Evolutionary conservation across 139 green algal genomes (phyloP).

Genomic region (Chlorella sorokiniana): DNA sequence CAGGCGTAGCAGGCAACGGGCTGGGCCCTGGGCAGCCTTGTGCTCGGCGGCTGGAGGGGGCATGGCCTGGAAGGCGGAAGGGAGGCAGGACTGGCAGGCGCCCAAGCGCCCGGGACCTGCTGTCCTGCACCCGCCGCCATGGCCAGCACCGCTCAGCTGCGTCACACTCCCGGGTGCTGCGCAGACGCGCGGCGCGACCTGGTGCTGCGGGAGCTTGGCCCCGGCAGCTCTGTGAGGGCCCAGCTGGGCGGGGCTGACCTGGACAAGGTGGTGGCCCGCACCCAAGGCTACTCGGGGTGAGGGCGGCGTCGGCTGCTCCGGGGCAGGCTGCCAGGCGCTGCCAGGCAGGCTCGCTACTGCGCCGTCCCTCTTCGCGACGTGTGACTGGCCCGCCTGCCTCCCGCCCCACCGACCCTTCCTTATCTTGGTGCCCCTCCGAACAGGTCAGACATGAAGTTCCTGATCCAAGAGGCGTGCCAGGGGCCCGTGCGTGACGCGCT

Average conservation of each 20-base stretch:
- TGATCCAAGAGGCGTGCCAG: constrained; percentile 94
- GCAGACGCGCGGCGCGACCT: constrained; percentile 30
- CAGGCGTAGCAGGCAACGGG: not conserved
- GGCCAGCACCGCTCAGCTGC: not conserved
- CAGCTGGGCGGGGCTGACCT: constrained; percentile 68
- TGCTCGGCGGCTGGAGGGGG: too few species aligned
- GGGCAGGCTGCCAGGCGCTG: not conserved
- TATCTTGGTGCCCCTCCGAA: not conserved
- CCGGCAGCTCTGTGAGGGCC: constrained; percentile 18
- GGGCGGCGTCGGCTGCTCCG: not conserved
- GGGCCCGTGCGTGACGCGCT: constrained; percentile 79
- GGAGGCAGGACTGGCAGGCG: not conserved
- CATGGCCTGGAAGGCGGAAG: too few species aligned
- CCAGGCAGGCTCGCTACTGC: not conserved
- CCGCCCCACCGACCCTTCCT: not conserved
- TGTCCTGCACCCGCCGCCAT: not conserved
- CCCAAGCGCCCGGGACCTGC: too few species aligned
- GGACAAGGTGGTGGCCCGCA: constrained; percentile 78
- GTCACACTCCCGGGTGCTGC: not conserved
- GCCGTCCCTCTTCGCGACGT: too few species aligned
- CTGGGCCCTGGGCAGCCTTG: not conserved
- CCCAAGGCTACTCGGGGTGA: constrained; percentile 68
- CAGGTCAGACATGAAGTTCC: constrained; percentile 89
- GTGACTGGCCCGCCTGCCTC: too few species aligned
- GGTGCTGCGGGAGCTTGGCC: constrained; percentile 33